phyloP scores from a whole-genome alignment of 345 rosid genomes.

The Sisymbrium irio region DNA sequence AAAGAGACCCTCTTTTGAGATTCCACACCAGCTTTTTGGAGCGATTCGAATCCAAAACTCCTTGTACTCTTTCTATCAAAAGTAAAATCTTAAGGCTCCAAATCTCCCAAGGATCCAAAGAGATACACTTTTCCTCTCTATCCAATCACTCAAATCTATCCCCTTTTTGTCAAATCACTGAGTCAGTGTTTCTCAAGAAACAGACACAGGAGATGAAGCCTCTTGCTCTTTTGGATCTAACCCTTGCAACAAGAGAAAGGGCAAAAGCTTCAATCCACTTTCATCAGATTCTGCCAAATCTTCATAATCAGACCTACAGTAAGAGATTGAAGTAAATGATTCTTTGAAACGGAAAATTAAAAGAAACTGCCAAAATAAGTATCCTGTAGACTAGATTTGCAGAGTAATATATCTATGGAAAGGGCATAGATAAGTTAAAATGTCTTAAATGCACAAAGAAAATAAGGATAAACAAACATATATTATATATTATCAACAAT shows the following conservation, averaged over 20 bases:
- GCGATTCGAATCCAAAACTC: conserved; percentile 23
- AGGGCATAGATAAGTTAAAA: background rate
- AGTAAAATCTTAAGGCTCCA: background rate
- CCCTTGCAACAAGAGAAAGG: conserved; percentile 7
- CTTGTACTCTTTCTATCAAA: conserved; percentile 30
- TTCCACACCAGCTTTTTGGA: conserved; percentile 17
- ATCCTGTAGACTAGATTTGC: background rate
- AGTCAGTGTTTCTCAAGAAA: conserved; percentile 39
- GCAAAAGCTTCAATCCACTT: conserved; percentile 27
- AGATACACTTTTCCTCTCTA: background rate
- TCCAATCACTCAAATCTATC: conserved; percentile 28
- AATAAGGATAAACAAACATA: background rate
- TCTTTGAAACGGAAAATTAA: background rate
- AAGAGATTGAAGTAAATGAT: background rate
- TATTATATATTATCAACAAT: background rate
- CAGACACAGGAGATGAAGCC: conserved; percentile 19
- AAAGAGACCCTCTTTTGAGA: conserved; percentile 15
- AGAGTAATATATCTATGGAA: background rate
- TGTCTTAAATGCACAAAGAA: background rate
- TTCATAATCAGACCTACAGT: conserved; percentile 35
- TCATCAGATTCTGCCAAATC: conserved; percentile 28
- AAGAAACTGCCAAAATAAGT: conserved; percentile 19
- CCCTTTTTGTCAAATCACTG: conserved; percentile 37
- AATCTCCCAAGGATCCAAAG: conserved; percentile 14
- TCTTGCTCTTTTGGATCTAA: conserved; percentile 30